Evolutionary conservation across 495 filamentous ascomycete genomes (phyloP).

Genomic region (Daldinia grandis): DNA sequence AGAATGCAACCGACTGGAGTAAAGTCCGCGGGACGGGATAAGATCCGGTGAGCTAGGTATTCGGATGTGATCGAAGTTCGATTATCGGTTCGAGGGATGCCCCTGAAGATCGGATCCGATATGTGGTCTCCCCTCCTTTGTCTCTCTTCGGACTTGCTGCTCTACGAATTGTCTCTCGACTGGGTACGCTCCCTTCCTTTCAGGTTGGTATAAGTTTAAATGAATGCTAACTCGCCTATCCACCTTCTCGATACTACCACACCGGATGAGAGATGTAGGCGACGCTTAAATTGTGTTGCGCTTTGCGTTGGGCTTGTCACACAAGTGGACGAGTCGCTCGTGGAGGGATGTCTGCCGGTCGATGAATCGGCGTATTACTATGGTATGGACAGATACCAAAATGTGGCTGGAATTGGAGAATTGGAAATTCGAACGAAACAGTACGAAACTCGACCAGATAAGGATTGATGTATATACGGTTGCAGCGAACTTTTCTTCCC

Average conservation of each 20-base stretch:
- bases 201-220: slow-evolving; percentile 24
- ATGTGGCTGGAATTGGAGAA: slow-evolving; percentile 37
- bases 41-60: slow-evolving; percentile 15
- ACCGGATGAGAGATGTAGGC: slow-evolving; percentile 16
- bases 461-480: slow-evolving; percentile 34
- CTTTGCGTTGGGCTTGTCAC: slow-evolving; percentile 28
- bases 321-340: slow-evolving; percentile 26
- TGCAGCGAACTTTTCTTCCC: slow-evolving; percentile 5
- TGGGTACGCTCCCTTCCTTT: slow-evolving; percentile 7
- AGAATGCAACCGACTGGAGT: slow-evolving; percentile 20
- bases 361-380: slow-evolving; percentile 39
- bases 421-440: slow-evolving; percentile 34
- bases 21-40: slow-evolving; percentile 14
- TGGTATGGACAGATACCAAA: slow-evolving; percentile 33
- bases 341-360: slow-evolving; percentile 26
- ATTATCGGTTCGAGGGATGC: slow-evolving; percentile 34
- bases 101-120: slow-evolving; percentile 38
- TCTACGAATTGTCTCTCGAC: slow-evolving; percentile 30
- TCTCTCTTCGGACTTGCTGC: slow-evolving; percentile 17
- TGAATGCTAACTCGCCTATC: slow-evolving; percentile 19
- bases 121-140: slow-evolving; percentile 27
- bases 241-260: slow-evolving; percentile 25
- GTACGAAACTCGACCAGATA: slow-evolving; percentile 24
- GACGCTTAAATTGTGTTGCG: slow-evolving; percentile 24
- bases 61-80: slow-evolving; percentile 36